These are phyloP conservation scores for Sporisorium iseilematis-ciliati DNA, from an alignment of 1,284 basidiomycete genomes.

Conservation along the genomic window DNA sequence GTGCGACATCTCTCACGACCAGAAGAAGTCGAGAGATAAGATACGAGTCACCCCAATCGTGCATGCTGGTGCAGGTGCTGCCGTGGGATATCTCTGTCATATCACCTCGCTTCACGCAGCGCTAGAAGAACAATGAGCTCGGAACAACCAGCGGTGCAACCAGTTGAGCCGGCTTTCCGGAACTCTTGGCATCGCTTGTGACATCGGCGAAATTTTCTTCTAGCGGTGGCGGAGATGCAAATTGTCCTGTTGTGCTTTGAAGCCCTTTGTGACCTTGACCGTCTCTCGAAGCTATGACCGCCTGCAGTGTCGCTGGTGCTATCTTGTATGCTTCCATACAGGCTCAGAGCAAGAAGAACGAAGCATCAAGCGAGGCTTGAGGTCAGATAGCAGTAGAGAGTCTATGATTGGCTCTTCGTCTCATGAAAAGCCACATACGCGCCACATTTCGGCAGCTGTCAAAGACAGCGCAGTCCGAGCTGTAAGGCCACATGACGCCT, in stretches of 20 bases:
- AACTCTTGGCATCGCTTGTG: slow-evolving; percentile 10
- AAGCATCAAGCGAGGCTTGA: too few species aligned
- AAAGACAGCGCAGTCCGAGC: background rate
- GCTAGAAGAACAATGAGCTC: too few species aligned
- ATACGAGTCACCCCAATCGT: slow-evolving; percentile 11
- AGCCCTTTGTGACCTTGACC: too few species aligned
- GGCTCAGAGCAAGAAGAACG: too few species aligned
- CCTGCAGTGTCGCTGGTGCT: too few species aligned
- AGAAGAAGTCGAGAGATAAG: slow-evolving; percentile 6
- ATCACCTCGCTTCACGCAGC: too few species aligned
- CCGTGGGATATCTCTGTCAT: background rate
- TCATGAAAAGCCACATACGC: background rate
- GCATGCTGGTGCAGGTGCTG: background rate
- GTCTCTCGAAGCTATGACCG: too few species aligned
- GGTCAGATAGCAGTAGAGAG: background rate
- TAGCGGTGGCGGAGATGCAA: too few species aligned
- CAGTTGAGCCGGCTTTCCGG: background rate
- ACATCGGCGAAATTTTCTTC: too few species aligned
- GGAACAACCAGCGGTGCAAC: too few species aligned
- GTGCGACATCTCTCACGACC: slow-evolving; percentile 2
- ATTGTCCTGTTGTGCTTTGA: too few species aligned
- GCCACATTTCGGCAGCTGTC: slow-evolving; percentile 13
- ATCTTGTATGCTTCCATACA: too few species aligned
- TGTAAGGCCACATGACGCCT: slow-evolving; percentile 18
- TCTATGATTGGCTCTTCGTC: background rate